Evolutionary conservation across 805 yeast species (phyloP).

Genomic region (Ogataea ramenticola): DNA sequence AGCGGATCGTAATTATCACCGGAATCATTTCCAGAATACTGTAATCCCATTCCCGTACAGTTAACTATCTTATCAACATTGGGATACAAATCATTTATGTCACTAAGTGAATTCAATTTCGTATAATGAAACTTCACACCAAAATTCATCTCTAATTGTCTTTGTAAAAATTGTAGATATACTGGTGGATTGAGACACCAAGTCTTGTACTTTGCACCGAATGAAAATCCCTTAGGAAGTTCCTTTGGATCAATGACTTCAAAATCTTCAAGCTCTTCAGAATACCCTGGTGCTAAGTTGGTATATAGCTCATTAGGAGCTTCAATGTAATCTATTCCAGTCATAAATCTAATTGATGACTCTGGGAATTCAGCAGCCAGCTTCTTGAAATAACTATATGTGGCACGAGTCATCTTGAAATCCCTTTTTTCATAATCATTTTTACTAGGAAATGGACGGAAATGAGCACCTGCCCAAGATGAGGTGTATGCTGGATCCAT

Average conservation of each 20-base stretch:
- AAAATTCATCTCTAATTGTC: slow-evolving; percentile 23
- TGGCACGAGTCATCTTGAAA: slow-evolving; percentile 37
- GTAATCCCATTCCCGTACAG: slow-evolving; percentile 54
- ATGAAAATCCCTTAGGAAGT: slow-evolving; percentile 31
- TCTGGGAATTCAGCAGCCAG: slow-evolving; percentile 38
- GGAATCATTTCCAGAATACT: slow-evolving; percentile 22
- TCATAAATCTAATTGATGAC: slow-evolving; percentile 42
- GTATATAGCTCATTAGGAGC: slow-evolving; percentile 31
- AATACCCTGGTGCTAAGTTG: slow-evolving; percentile 32
- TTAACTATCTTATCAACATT: slow-evolving; percentile 35
- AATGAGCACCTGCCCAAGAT: slow-evolving; percentile 78
- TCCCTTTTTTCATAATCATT: slow-evolving; percentile 35
- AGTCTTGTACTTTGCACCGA: slow-evolving; percentile 46
- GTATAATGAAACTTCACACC: slow-evolving; percentile 30
- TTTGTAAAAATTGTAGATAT: slow-evolving; percentile 41
- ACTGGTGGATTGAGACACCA: slow-evolving; percentile 56
- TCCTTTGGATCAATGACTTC: slow-evolving; percentile 14
- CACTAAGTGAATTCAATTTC: slow-evolving; percentile 29
- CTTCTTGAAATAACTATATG: slow-evolving; percentile 35
- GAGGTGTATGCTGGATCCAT: slow-evolving; percentile 38
- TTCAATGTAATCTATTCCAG: slow-evolving; percentile 54
- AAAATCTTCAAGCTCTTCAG: slow-evolving; percentile 30
- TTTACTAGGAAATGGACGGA: slow-evolving; percentile 55
- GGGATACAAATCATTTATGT: slow-evolving; percentile 28
- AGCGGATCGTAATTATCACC: slow-evolving; percentile 43